These are phyloP conservation scores for Chaetomiaceae sp. DNA, from an alignment of 2,329 filamentous ascomycete genomes.

Conservation along the genomic window DNA sequence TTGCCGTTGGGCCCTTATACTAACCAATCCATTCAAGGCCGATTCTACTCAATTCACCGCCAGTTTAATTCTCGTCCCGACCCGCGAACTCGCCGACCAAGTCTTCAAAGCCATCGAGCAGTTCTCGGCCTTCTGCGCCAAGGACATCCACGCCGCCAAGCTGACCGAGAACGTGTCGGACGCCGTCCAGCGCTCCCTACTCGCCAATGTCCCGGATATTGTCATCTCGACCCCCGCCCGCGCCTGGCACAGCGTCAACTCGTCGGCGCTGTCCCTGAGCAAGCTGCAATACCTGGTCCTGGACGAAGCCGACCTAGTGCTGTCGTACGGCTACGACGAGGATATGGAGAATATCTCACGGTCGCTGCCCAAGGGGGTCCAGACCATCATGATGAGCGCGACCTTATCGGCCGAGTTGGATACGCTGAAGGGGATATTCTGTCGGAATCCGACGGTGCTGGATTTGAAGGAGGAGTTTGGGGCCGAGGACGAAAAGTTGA, in stretches of 20 bases:
- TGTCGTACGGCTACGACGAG: conserved; percentile 91
- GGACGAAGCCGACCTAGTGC: conserved; percentile 88
- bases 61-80: conserved; percentile 88
- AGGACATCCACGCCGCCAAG: conserved; percentile 78
- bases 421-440: conserved; percentile 78
- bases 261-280: conserved; percentile 64
- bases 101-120: conserved; percentile 73
- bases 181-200: conserved; percentile 78
- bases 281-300: conserved; percentile 75
- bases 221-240: conserved; percentile 88
- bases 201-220: conserved; percentile 82
- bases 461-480: conserved; percentile 75
- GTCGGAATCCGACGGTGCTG: conserved; percentile 71
- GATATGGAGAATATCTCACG: conserved; percentile 78
- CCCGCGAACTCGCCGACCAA: conserved; percentile 89
- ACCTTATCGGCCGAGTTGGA: conserved; percentile 87
- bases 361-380: conserved; percentile 75
- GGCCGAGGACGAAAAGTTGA: conserved; percentile 69
- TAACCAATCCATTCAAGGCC: conserved; percentile 34
- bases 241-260: conserved; percentile 72
- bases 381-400: conserved; percentile 90
- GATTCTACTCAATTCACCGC: conserved; percentile 55
- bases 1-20: not conserved
- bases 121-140: conserved; percentile 77
- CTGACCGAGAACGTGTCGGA: conserved; percentile 87